Conservation (phyloP, 2,329 filamentous ascomycete genomes). For the Verticillium isaacii region DNA sequence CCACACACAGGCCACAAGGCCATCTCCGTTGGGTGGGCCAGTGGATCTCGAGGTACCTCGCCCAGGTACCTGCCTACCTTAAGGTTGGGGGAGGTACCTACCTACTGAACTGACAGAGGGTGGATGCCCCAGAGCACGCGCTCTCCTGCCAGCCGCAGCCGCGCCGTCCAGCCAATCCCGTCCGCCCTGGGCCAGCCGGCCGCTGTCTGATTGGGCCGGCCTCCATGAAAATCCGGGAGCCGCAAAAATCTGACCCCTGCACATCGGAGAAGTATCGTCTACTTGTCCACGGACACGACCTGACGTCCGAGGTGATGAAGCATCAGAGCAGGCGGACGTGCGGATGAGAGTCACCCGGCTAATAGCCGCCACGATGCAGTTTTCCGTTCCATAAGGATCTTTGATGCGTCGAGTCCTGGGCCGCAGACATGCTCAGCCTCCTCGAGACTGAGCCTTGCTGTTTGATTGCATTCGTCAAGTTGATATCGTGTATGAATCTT, state of each 20-base stretch:
- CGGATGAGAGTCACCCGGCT: background rate
- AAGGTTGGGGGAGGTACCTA: background rate
- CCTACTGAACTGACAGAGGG: background rate
- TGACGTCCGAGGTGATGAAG: background rate
- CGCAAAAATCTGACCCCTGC: conserved; percentile 1
- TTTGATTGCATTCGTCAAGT: no score
- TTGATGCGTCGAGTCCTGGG: no score
- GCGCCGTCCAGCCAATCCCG: background rate
- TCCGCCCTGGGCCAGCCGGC: background rate
- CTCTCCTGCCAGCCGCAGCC: background rate
- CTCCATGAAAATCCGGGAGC: background rate
- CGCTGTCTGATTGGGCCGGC: background rate
- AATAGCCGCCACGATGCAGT: background rate
- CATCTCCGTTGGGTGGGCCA: background rate
- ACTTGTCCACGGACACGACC: background rate
- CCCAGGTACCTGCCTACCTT: no score
- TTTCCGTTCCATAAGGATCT: no score
- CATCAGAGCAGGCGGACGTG: background rate
- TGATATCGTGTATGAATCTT: no score
- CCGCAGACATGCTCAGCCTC: no score
- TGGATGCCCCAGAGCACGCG: background rate
- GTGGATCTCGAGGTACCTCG: background rate
- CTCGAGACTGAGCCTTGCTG: no score
- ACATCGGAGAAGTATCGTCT: background rate
- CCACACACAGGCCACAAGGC: background rate